Evolutionary conservation across 257 asterid genomes (phyloP).

Genomic region (Solanum gandarillasii): DNA sequence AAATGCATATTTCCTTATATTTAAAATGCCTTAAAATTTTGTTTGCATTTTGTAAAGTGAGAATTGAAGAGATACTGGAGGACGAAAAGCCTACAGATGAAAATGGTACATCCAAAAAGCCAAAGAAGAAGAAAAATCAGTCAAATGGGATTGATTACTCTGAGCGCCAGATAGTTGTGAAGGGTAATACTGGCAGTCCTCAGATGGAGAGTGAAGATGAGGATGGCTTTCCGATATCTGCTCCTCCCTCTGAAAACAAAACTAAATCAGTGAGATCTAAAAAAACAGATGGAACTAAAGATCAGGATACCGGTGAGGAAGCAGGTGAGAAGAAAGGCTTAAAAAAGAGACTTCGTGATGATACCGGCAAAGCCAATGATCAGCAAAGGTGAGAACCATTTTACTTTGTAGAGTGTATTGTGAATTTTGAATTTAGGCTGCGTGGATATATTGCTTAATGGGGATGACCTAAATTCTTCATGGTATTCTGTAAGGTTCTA

Average conservation of each 20-base stretch:
- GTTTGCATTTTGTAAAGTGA: conserved; percentile 32
- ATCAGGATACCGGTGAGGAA: conserved; percentile 17
- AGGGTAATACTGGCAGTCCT: conserved; percentile 26
- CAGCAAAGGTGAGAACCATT: conserved; percentile 31
- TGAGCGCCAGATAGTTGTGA: conserved; percentile 34
- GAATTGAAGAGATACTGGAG: conserved; percentile 81
- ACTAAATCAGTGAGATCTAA: conserved; percentile 13
- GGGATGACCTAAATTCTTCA: background rate
- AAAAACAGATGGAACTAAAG: conserved; percentile 8
- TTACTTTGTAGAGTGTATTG: background rate
- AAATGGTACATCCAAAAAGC: conserved; percentile 24
- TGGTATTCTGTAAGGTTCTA: background rate
- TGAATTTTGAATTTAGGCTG: background rate
- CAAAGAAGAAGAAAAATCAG: conserved; percentile 47
- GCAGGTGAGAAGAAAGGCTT: conserved; percentile 18
- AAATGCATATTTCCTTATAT: background rate
- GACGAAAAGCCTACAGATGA: conserved; percentile 43
- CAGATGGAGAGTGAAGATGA: conserved; percentile 80
- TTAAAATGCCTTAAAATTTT: background rate
- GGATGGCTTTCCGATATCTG: conserved; percentile 73
- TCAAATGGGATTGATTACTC: conserved; percentile 19
- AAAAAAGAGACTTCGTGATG: conserved; percentile 46
- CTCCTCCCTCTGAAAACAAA: conserved; percentile 15
- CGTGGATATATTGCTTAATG: background rate
- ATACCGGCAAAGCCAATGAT: conserved; percentile 27